Conservation (phyloP, 129 eudicot species). For the Tagetes erecta region DNA sequence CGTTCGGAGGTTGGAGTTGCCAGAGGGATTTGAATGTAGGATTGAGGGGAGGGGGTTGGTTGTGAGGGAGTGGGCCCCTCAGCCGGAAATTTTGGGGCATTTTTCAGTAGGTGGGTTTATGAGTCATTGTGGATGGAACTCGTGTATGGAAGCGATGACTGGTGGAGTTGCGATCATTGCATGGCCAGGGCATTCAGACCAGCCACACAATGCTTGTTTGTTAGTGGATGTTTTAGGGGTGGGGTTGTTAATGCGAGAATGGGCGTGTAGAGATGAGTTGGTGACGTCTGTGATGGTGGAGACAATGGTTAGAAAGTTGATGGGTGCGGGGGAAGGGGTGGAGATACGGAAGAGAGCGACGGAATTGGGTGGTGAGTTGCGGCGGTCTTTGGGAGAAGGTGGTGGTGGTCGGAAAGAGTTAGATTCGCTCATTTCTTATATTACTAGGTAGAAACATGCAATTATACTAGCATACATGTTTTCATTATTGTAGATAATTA, state of each 20-base stretch:
- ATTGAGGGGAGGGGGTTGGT: constrained; percentile 38
- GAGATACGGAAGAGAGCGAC: background rate
- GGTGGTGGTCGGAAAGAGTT: constrained; percentile 26
- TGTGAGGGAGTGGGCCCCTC: constrained; percentile 60
- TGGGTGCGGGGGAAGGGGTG: constrained; percentile 24
- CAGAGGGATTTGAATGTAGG: constrained; percentile 44
- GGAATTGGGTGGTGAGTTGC: constrained; percentile 26
- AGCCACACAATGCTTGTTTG: constrained; percentile 47
- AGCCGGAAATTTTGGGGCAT: constrained; percentile 49
- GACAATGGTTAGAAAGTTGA: constrained; percentile 23
- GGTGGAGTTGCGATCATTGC: constrained; percentile 54
- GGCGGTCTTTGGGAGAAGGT: constrained; percentile 21
- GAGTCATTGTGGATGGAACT: constrained; percentile 75
- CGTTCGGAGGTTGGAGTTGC: constrained; percentile 1
- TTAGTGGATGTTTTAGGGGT: constrained; percentile 30
- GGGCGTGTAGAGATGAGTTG: constrained; percentile 24
- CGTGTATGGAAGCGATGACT: constrained; percentile 52
- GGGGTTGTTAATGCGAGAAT: constrained; percentile 16
- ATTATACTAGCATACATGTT: background rate
- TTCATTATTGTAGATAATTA: too few species aligned
- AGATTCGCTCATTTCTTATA: constrained; percentile 19
- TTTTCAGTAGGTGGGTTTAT: constrained; percentile 51
- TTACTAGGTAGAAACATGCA: background rate
- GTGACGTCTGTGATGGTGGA: constrained; percentile 8
- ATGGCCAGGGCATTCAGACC: constrained; percentile 63